phyloP scores from a whole-genome alignment of 345 rosid species.

The Excoecaria agallocha region DNA sequence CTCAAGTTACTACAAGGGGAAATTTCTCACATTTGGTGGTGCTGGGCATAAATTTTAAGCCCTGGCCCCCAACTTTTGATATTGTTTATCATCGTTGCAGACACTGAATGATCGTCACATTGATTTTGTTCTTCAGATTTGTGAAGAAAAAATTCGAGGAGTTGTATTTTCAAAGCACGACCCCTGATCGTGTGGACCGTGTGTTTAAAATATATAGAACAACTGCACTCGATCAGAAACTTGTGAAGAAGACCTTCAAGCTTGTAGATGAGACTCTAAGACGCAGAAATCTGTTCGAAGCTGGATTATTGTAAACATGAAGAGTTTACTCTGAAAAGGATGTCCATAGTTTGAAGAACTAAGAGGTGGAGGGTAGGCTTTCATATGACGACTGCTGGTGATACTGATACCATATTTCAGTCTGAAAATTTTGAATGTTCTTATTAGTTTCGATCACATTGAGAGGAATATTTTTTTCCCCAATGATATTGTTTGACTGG shows the following conservation, averaged over 20 bases:
- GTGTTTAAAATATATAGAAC: conserved; percentile 96
- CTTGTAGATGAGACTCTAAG: conserved; percentile 91
- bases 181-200: conserved; percentile 78
- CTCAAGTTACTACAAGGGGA: background rate
- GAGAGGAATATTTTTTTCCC: background rate
- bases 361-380: background rate
- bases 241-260: conserved; percentile 98
- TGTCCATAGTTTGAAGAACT: conserved; percentile 29
- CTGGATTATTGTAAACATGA: conserved; percentile 70
- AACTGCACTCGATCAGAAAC: conserved; percentile 93
- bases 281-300: conserved; percentile 89
- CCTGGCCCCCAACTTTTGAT: background rate
- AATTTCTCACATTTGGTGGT: background rate
- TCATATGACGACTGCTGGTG: conserved; percentile 17
- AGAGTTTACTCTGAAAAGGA: conserved; percentile 8
- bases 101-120: background rate
- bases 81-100: background rate
- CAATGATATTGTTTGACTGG: conserved; percentile 13
- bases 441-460: conserved; percentile 6
- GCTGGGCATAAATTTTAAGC: background rate
- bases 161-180: conserved; percentile 79
- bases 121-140: conserved; percentile 45
- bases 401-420: background rate
- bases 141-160: conserved; percentile 98
- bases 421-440: conserved; percentile 25